Conservation (phyloP, 768 basidiomycete species). For the Suillus ampliporus region DNA sequence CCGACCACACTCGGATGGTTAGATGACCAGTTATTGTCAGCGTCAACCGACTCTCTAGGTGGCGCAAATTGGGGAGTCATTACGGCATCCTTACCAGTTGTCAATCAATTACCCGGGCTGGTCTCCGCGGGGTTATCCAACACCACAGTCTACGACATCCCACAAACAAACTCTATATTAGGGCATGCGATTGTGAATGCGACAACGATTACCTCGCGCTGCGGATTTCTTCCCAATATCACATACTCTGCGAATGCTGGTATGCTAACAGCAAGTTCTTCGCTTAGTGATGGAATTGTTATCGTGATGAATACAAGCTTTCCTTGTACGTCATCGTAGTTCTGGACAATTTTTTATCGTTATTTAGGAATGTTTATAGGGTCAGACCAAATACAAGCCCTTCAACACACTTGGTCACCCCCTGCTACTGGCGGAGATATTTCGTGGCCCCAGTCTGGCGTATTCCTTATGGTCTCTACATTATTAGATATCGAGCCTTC, state of each 20-base stretch:
- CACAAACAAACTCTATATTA: neutral
- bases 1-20: neutral
- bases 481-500: neutral
- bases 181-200: slow-evolving; percentile 13
- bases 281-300: no score
- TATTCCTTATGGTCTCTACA: neutral
- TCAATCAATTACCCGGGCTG: slow-evolving; percentile 2
- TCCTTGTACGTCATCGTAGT: neutral
- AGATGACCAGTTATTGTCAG: neutral
- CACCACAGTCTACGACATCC: slow-evolving; percentile 12
- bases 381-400: neutral
- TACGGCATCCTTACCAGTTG: neutral
- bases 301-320: no score
- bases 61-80: neutral
- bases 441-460: no score
- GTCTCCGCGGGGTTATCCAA: neutral
- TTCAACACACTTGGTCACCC: neutral
- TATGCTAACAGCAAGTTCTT: neutral
- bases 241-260: neutral
- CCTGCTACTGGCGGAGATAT: no score
- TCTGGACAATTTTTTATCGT: neutral
- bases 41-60: no score
- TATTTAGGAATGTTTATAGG: neutral
- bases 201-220: neutral
- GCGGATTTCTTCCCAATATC: slow-evolving; percentile 7